These are phyloP conservation scores for Suillus placidus DNA, from an alignment of 768 basidiomycete species.

Conservation along the genomic window DNA sequence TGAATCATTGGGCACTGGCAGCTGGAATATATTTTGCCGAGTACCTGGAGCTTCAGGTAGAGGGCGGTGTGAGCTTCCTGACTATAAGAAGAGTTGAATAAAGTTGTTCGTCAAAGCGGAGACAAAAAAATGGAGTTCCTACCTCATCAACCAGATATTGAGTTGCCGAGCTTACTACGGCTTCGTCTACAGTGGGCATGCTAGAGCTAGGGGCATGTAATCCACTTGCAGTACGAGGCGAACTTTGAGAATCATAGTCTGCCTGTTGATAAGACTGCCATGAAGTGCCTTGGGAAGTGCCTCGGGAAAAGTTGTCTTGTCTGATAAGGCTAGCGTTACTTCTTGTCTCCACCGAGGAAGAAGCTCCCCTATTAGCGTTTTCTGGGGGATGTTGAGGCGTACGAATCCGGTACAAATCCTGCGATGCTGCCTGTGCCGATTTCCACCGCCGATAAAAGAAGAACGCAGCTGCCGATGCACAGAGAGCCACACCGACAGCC, in stretches of 20 bases:
- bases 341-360: constrained; percentile 27
- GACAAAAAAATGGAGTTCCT: neutral
- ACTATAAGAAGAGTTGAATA: constrained; percentile 12
- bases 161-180: constrained; percentile 3
- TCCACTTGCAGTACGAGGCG: neutral
- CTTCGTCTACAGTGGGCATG: constrained; percentile 12
- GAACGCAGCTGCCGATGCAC: constrained; percentile 18
- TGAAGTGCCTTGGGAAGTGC: constrained; percentile 9
- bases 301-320: constrained; percentile 8
- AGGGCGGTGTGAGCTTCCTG: constrained; percentile 15
- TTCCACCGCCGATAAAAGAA: constrained; percentile 35
- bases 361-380: constrained; percentile 15
- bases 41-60: constrained; percentile 29
- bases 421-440: constrained; percentile 20
- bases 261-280: constrained; percentile 14
- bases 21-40: constrained; percentile 5
- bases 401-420: constrained; percentile 16
- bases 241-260: constrained; percentile 1
- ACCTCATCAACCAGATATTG: constrained; percentile 24
- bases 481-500: constrained; percentile 17
- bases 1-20: constrained; percentile 5
- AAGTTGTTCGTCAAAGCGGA: neutral
- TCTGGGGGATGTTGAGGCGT: constrained; percentile 12
- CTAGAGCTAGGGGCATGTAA: neutral
- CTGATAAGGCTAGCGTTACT: constrained; percentile 14